Conservation (phyloP, 1,284 basidiomycete species). For the Irpex sp. region DNA sequence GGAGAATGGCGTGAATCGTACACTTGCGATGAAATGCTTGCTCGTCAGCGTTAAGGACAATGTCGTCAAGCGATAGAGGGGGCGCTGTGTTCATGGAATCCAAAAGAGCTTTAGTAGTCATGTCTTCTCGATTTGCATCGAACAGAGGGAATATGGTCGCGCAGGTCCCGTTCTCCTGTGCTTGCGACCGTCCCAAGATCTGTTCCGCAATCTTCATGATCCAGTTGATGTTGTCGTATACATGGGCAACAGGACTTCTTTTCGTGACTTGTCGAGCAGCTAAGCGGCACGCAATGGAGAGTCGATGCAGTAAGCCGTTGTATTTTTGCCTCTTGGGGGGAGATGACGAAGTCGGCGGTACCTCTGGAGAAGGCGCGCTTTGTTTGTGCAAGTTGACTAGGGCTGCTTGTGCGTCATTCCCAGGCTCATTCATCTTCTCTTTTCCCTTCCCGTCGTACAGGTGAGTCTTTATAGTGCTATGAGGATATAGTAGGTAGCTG, state of each 20-base stretch:
- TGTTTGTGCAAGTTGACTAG: too few species aligned
- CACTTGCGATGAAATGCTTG: too few species aligned
- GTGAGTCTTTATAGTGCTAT: too few species aligned
- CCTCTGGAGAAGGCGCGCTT: too few species aligned
- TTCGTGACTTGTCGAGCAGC: not conserved
- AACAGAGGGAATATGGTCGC: conserved; percentile 22
- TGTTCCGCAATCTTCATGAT: not conserved
- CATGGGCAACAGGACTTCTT: conserved; percentile 13
- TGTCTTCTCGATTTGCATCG: conserved; percentile 19
- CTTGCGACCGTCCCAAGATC: conserved; percentile 13
- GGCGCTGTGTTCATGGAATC: too few species aligned
- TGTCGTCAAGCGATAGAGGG: too few species aligned
- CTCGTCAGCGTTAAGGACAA: too few species aligned
- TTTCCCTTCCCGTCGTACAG: too few species aligned
- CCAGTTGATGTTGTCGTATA: conserved; percentile 24
- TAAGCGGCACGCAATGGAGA: not conserved
- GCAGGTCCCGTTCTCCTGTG: conserved; percentile 28
- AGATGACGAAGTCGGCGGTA: not conserved
- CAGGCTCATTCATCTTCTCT: too few species aligned
- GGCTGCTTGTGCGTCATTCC: too few species aligned
- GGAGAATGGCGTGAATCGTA: too few species aligned
- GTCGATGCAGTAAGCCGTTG: not conserved
- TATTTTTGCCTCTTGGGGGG: not conserved
- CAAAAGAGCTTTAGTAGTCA: conserved; percentile 15
- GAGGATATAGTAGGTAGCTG: too few species aligned